phyloP scores from a whole-genome alignment of 2,329 filamentous ascomycete species.

The Diaporthe citrichinensis region DNA sequence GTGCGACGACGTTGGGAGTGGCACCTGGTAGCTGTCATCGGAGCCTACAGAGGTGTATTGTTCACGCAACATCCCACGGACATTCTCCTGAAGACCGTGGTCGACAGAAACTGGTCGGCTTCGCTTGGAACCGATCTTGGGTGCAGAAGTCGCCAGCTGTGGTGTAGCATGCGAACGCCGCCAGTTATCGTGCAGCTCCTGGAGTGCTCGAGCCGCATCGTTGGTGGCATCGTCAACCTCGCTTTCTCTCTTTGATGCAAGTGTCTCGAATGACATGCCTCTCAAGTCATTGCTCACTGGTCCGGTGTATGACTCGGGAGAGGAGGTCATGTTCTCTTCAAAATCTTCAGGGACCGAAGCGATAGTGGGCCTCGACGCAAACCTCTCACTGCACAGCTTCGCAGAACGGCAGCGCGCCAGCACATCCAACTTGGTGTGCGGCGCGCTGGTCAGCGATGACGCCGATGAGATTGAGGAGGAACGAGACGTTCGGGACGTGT shows the following conservation, averaged over 20 bases:
- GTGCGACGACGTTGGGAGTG: slow-evolving; percentile 58
- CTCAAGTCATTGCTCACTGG: slow-evolving; percentile 66
- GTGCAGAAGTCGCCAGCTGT: slow-evolving; percentile 53
- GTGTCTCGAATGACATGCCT: slow-evolving; percentile 64
- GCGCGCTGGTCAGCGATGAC: slow-evolving; percentile 73
- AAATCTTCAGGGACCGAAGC: slow-evolving; percentile 71
- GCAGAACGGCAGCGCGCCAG: slow-evolving; percentile 74
- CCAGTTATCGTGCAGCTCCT: slow-evolving; percentile 71
- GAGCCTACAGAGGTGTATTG: slow-evolving; percentile 52
- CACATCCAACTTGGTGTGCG: slow-evolving; percentile 69
- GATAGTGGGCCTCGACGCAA: slow-evolving; percentile 66
- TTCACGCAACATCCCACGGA: slow-evolving; percentile 71
- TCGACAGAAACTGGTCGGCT: slow-evolving; percentile 72
- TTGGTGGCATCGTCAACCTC: slow-evolving; percentile 65
- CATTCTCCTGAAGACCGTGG: slow-evolving; percentile 74
- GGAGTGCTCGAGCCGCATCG: slow-evolving; percentile 70
- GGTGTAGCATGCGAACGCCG: slow-evolving; percentile 48
- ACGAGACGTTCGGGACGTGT: slow-evolving; percentile 72
- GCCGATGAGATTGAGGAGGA: slow-evolving; percentile 76
- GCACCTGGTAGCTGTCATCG: slow-evolving; percentile 54
- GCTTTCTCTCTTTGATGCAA: slow-evolving; percentile 60
- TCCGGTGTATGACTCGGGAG: slow-evolving; percentile 70
- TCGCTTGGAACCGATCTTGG: slow-evolving; percentile 67
- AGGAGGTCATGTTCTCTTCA: slow-evolving; percentile 66
- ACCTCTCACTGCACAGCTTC: slow-evolving; percentile 70